Evolutionary conservation across 768 basidiomycete genomes (phyloP), one percentile per base, ranked within the genome.

Genomic region (Termitomyces sp.): DNA sequence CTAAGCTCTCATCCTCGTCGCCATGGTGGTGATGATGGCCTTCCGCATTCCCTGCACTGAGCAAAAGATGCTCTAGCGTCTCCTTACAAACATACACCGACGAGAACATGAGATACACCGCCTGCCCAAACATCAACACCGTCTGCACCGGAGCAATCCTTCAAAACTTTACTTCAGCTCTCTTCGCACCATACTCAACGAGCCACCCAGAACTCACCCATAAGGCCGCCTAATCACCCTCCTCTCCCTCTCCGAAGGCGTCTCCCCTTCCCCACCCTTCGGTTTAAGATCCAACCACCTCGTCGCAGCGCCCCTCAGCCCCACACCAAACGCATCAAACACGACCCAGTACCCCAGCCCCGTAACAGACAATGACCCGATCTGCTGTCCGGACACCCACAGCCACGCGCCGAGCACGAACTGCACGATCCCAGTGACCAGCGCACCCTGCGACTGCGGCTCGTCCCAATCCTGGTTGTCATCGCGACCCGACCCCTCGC

Each of bases 21-120:
- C 80, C 80, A 58, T 74, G 72, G 57, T 88, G 87, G 64, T 91
- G 89, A 64, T 90, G 88, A 58, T 85, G 82, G 0, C 72, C 68
- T 16, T 67, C 89, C 51, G 68, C 73, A 18, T 68, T 71, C 5
- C 77, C 77, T 3, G 83, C 82, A 47, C 86, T 86, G 43, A 98
- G 78, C 16, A 99, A 70, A 40, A 97, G 71, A 72, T 96, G 95
- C 72, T 99, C 96, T 4, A 98, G 79, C 0, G 95, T 91, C 79
- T 99, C 97, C 68, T 99, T 98, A 66, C 93, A 95, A 18, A 98
- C 89, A 74, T 98, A 99, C 2, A 98, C 89, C 0, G 93, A 86
- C 0, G 94, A 85, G 69, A 98, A 99, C 77, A 96, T 86, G 56
- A 99, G 78, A 72, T 97, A 98, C 13, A 99, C 91, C 10, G 86